Percentiles rank a stretch among this genome's conserved stretches.
phyloP scores from a whole-genome alignment of 768 basidiomycete genomes.

The Lentinula lateritia region DNA sequence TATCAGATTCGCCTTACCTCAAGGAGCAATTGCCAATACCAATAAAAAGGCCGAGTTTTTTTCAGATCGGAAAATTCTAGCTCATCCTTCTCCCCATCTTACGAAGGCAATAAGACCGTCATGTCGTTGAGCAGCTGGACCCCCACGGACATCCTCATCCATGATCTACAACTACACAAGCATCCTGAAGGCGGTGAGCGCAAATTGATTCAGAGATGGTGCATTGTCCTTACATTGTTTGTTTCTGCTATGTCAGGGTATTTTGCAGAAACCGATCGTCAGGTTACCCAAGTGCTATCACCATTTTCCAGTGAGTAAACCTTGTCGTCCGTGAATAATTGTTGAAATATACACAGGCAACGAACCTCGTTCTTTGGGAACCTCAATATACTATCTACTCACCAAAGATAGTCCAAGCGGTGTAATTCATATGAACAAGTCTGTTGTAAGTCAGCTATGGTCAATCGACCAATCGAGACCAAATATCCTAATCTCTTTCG shows the following conservation, averaged over 20 bases:
- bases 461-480: too few species aligned
- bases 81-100: too few species aligned
- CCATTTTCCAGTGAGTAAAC: neutral
- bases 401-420: constrained; percentile 33
- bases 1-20: too few species aligned
- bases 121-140: too few species aligned
- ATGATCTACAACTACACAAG: neutral
- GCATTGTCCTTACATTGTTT: neutral
- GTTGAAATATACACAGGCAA: constrained; percentile 13
- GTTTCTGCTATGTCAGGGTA: neutral
- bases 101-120: too few species aligned
- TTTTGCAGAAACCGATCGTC: neutral
- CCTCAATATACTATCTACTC: constrained; percentile 46
- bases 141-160: neutral
- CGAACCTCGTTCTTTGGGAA: constrained; percentile 28
- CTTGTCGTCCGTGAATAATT: neutral
- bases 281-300: neutral
- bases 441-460: constrained; percentile 25
- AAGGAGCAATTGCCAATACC: too few species aligned
- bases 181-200: constrained; percentile 1
- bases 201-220: neutral
- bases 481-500: too few species aligned
- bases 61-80: too few species aligned
- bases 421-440: constrained; percentile 44
- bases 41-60: too few species aligned